phyloP scores from a whole-genome alignment of 306 rosid species.

The Casuarina equisetifolia region DNA sequence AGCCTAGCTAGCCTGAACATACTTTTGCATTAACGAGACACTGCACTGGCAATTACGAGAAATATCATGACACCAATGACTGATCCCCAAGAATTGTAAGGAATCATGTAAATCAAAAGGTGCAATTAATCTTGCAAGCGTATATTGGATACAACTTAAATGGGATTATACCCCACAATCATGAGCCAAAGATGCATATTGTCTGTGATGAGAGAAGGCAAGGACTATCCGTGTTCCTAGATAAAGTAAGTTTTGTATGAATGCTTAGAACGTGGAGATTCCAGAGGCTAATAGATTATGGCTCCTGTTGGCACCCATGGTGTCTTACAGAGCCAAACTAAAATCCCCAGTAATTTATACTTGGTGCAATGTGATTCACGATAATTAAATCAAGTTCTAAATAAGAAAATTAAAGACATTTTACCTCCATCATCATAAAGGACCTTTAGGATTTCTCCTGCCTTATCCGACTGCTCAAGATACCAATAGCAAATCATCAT shows the following conservation, averaged over 20 bases:
- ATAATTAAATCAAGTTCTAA: not conserved
- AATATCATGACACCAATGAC: not conserved
- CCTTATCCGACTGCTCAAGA: conserved; percentile 79
- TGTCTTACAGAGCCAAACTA: not conserved
- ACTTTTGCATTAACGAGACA: not conserved
- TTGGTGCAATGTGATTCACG: conserved; percentile 9
- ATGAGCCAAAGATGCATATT: not conserved
- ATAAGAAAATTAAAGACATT: conserved; percentile 18
- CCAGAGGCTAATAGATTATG: not conserved
- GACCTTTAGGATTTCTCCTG: conserved; percentile 87
- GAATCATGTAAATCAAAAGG: not conserved
- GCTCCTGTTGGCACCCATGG: not conserved
- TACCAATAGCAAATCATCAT: conserved; percentile 38
- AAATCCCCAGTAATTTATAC: not conserved
- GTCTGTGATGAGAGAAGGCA: not conserved
- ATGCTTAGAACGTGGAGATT: not conserved
- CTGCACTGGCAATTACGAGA: not conserved
- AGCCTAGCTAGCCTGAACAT: not conserved
- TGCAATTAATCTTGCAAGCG: not conserved
- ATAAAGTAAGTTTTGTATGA: not conserved
- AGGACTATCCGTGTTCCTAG: not conserved
- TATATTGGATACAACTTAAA: not conserved
- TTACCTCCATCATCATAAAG: conserved; percentile 93
- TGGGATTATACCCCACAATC: not conserved
- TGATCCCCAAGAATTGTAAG: not conserved